Conservation (phyloP, 2,329 filamentous ascomycete genomes). For the Aspergillus floridensis region DNA sequence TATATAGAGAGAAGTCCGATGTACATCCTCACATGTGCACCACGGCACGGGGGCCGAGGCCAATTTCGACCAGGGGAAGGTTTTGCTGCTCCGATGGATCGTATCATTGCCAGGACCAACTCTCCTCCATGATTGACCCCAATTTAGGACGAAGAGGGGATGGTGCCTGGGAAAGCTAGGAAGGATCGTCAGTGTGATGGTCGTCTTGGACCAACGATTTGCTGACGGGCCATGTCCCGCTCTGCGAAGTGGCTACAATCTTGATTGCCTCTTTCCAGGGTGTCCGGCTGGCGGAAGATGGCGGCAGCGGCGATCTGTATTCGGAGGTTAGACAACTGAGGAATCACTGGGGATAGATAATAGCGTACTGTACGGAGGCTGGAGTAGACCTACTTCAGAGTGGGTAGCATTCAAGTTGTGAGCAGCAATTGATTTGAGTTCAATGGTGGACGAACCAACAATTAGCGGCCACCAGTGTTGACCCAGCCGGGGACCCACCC, state of each 20-base stretch:
- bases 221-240: not conserved
- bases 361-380: too few relatives aligned
- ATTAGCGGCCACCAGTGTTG: slow-evolving; percentile 4
- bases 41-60: slow-evolving; percentile 2
- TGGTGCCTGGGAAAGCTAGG: not conserved
- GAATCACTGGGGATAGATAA: not conserved
- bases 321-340: not conserved
- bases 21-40: slow-evolving; percentile 13
- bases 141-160: slow-evolving; percentile 1
- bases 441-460: slow-evolving; percentile 5
- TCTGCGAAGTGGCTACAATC: not conserved
- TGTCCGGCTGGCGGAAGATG: not conserved
- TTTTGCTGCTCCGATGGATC: not conserved
- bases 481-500: slow-evolving; percentile 18
- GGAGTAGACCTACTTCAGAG: too few relatives aligned
- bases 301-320: not conserved
- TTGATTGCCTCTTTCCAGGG: slow-evolving; percentile 1
- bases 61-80: slow-evolving; percentile 11
- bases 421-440: slow-evolving; percentile 12
- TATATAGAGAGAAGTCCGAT: slow-evolving; percentile 13
- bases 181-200: slow-evolving; percentile 12
- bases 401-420: not conserved
- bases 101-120: slow-evolving; percentile 10
- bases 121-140: slow-evolving; percentile 1
- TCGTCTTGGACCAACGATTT: slow-evolving; percentile 13